Conservation (phyloP, 495 filamentous ascomycete genomes). For the Darksidea phi region DNA sequence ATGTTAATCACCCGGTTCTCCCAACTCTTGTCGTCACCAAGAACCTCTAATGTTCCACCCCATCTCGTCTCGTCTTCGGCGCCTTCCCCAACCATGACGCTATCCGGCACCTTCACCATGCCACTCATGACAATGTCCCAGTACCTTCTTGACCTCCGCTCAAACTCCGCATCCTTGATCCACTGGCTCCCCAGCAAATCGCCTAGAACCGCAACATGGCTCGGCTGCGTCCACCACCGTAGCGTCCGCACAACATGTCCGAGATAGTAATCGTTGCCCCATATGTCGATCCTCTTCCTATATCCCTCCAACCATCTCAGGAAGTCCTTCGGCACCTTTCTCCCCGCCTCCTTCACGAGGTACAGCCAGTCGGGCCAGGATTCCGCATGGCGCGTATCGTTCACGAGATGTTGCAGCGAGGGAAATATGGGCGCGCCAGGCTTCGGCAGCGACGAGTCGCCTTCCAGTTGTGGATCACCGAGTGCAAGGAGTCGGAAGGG, state of each 20-base stretch:
- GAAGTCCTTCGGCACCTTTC: constrained; percentile 58
- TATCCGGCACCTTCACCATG: constrained; percentile 56
- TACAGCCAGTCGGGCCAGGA: constrained; percentile 23
- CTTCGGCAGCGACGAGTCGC: constrained; percentile 75
- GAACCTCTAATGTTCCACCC: constrained; percentile 42
- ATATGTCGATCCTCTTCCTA: constrained; percentile 79
- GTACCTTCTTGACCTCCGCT: constrained; percentile 64
- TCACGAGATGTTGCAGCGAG: constrained; percentile 16
- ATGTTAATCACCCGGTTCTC: constrained; percentile 76
- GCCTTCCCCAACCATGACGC: constrained; percentile 38
- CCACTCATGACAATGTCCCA: constrained; percentile 79
- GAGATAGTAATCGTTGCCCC: constrained; percentile 93
- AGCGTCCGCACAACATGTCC: constrained; percentile 88
- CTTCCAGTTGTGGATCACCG: constrained; percentile 93
- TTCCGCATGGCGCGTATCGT: constrained; percentile 45
- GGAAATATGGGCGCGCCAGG: constrained; percentile 60
- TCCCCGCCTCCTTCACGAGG: constrained; percentile 38
- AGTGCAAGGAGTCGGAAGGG: constrained; percentile 87
- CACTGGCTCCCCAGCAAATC: constrained; percentile 96
- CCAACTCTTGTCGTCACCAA: constrained; percentile 62
- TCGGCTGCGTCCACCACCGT: constrained; percentile 76
- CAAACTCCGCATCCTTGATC: constrained; percentile 83
- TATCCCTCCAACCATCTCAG: constrained; percentile 59
- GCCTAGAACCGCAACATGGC: constrained; percentile 84
- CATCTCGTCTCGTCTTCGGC: constrained; percentile 45